Base-by-base conservation (phyloP, 257 asterid genomes). In the Solanum microdontum region DNA sequence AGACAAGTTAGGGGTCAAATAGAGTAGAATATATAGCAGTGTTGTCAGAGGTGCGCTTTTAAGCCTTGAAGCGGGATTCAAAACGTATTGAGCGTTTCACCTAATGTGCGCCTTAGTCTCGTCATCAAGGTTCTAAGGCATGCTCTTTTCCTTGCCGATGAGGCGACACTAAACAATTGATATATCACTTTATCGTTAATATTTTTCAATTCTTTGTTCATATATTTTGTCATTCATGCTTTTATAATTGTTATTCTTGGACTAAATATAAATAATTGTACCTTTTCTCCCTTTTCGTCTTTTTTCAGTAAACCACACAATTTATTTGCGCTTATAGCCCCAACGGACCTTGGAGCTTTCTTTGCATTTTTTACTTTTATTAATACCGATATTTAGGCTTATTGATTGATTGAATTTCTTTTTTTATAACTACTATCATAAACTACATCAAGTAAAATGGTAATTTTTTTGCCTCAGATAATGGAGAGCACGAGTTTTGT, bases 401-500 rank as follows among this genome's bases (percentile, higher is more conserved):
- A 11, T 23, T 36, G 83, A 36, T 39, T 76, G 58, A 76, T 76
- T 76, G 45, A 37, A 73, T 21, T 17, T 75, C 14, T 75, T 12
- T 37, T 23, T n/a, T 37, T 13, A 23, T 37, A 23, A 23, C 5
- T 3, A 37, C 58, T 12, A 43, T 43, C 37, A 40, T 79, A 14
- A 45, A 24, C 14, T 43, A 15, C 8, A 5, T 80, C 39, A 28
- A 45, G 68, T 80, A 48, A 26, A 28, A 80, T 28, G 40, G 19
- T 45, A 9, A n/a, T 84, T 9, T 87, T 82, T 89, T 73, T 88
- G 82, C 77, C 84, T 85, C 94, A 96, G 99, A 91, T 96, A 86
- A 88, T 88, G 92, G 99, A 96, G 93, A 93, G 94, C 82, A 24
- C 85, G 64, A 94, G 89, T 87, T 94, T 96, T 85, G 84, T 96